These are phyloP conservation scores for Yamadazyma philogaea DNA, from an alignment of 805 yeast species.

Conservation along the genomic window DNA sequence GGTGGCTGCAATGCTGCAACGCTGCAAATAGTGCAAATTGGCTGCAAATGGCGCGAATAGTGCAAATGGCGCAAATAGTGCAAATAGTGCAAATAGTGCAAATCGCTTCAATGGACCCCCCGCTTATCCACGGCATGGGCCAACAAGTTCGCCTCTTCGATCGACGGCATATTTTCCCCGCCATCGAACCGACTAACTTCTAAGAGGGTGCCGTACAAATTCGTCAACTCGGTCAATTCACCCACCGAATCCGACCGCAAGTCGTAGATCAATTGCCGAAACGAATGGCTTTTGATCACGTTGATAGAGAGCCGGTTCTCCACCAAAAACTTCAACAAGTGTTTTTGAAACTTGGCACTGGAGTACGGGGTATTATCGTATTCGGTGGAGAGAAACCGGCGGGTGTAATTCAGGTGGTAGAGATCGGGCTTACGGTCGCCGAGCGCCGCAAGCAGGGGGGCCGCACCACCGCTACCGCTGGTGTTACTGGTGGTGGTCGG, in stretches of 20 bases:
- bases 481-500: too few relatives aligned
- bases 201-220: slow-evolving; percentile 41
- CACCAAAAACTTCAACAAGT: slow-evolving; percentile 46
- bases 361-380: slow-evolving; percentile 46
- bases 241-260: slow-evolving; percentile 46
- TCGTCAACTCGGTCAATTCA: slow-evolving; percentile 47
- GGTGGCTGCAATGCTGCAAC: too few relatives aligned
- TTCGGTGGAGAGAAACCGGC: slow-evolving; percentile 25
- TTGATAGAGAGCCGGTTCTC: slow-evolving; percentile 51
- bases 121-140: slow-evolving; percentile 19
- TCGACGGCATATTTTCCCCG: slow-evolving; percentile 13
- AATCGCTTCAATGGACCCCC: neutral
- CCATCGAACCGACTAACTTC: slow-evolving; percentile 37
- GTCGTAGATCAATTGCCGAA: slow-evolving; percentile 50
- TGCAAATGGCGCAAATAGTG: too few relatives aligned
- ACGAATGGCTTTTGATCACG: slow-evolving; percentile 48
- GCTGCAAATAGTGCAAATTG: too few relatives aligned
- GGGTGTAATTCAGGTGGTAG: slow-evolving; percentile 10
- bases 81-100: too few relatives aligned
- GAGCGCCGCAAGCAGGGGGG: neutral
- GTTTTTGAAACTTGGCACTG: slow-evolving; percentile 46
- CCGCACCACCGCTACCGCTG: too few relatives aligned
- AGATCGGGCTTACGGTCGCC: neutral
- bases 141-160: slow-evolving; percentile 23
- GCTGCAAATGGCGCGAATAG: too few relatives aligned